Percentiles rank a stretch among this genome's conserved stretches.
phyloP scores from a whole-genome alignment of 2,329 filamentous ascomycete species.

The Clathrospora elynae region DNA sequence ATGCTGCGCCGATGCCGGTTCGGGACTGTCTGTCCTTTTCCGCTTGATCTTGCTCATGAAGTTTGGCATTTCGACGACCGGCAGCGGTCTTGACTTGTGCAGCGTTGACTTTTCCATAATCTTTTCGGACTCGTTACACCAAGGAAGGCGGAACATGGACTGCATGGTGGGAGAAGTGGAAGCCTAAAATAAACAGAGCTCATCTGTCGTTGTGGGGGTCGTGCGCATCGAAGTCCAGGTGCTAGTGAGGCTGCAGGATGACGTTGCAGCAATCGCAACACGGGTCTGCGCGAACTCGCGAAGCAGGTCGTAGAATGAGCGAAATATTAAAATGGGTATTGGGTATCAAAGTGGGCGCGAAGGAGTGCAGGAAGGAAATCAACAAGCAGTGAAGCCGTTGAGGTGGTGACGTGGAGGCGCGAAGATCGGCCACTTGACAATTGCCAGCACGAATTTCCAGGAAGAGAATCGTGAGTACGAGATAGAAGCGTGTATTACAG shows the following conservation, averaged over 20 bases:
- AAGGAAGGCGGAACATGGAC: slow-evolving; percentile 58
- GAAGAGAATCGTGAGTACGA: slow-evolving; percentile 30
- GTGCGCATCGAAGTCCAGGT: slow-evolving; percentile 39
- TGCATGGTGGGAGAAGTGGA: slow-evolving; percentile 52
- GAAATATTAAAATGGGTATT: slow-evolving; percentile 41
- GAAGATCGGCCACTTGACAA: slow-evolving; percentile 40
- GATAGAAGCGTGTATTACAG: slow-evolving; percentile 31
- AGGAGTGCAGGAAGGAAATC: slow-evolving; percentile 44
- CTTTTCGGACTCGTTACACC: slow-evolving; percentile 54
- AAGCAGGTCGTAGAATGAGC: slow-evolving; percentile 20
- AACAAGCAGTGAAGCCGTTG: slow-evolving; percentile 38
- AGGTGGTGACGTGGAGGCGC: slow-evolving; percentile 43
- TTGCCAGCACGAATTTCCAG: slow-evolving; percentile 26
- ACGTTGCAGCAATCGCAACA: slow-evolving; percentile 38
- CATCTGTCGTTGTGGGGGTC: slow-evolving; percentile 47
- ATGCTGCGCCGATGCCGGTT: slow-evolving; percentile 41
- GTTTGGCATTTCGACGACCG: slow-evolving; percentile 53
- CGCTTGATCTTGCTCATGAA: slow-evolving; percentile 62
- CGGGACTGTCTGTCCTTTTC: slow-evolving; percentile 59
- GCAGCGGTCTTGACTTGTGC: slow-evolving; percentile 51
- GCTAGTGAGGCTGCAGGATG: slow-evolving; percentile 35
- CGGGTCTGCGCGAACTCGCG: slow-evolving; percentile 19
- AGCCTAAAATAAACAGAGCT: slow-evolving; percentile 44
- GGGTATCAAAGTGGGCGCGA: slow-evolving; percentile 39
- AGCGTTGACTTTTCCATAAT: slow-evolving; percentile 51